Percentiles rank a stretch among this genome's conserved stretches.
Conservation (phyloP, 495 filamentous ascomycete genomes). For the Penicillium paradoxum region DNA sequence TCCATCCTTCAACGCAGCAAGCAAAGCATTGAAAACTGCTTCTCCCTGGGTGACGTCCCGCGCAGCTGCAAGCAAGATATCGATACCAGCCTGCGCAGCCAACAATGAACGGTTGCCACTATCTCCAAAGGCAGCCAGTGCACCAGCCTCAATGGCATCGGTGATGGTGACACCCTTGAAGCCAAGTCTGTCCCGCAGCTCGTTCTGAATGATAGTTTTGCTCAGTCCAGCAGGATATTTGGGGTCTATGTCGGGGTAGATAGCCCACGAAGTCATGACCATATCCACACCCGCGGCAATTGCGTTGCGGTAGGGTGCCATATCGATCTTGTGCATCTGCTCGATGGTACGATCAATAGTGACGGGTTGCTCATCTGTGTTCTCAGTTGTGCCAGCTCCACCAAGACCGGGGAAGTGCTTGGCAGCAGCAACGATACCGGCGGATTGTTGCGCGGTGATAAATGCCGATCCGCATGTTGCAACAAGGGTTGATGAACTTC, state of each 20-base stretch:
- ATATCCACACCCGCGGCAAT: constrained; percentile 30
- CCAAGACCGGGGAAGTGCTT: constrained; percentile 35
- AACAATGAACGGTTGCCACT: constrained; percentile 21
- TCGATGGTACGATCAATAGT: constrained; percentile 22
- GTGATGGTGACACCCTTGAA: constrained; percentile 31
- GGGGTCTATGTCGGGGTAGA: constrained; percentile 30
- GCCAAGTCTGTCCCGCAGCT: constrained; percentile 27
- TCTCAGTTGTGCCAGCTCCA: constrained; percentile 15
- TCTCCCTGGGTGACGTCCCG: constrained; percentile 29
- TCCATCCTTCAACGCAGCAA: constrained; percentile 20
- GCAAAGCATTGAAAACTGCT: constrained; percentile 19
- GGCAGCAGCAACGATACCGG: constrained; percentile 29
- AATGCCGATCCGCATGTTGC: constrained; percentile 23
- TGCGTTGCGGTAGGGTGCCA: constrained; percentile 21
- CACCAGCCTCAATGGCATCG: constrained; percentile 35
- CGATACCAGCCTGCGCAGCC: constrained; percentile 27
- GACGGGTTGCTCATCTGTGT: constrained; percentile 31
- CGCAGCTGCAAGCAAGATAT: constrained; percentile 30
- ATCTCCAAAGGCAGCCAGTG: constrained; percentile 23
- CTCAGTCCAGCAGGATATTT: constrained; percentile 30
- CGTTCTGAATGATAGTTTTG: constrained; percentile 23
- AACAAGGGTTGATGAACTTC: constrained; percentile 22
- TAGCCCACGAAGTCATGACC: constrained; percentile 35
- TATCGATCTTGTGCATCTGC: constrained; percentile 23
- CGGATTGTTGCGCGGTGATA: constrained; percentile 26